These are phyloP conservation scores for Omphalotus guepiniiformis DNA, from an alignment of 768 basidiomycete species.

Conservation along the genomic window DNA sequence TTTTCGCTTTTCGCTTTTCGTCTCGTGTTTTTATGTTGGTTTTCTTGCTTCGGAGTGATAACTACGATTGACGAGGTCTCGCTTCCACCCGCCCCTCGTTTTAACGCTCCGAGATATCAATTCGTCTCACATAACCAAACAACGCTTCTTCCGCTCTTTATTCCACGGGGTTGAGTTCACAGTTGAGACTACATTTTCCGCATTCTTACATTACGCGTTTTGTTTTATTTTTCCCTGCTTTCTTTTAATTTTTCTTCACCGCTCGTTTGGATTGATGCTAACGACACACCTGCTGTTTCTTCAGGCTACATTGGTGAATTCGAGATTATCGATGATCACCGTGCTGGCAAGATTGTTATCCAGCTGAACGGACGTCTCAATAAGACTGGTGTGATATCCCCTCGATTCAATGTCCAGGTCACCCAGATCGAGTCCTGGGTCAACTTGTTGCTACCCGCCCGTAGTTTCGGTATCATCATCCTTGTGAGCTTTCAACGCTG, in stretches of 20 bases:
- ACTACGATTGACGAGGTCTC: slow-evolving; percentile 72
- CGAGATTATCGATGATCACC: slow-evolving; percentile 98
- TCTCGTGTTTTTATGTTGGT: too few species aligned
- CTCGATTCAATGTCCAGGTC: slow-evolving; percentile 94
- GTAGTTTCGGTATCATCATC: slow-evolving; percentile 96
- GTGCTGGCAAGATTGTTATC: slow-evolving; percentile 95
- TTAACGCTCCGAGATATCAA: slow-evolving; percentile 80
- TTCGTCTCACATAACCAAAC: slow-evolving; percentile 53
- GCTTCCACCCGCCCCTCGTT: slow-evolving; percentile 67
- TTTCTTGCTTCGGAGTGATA: slow-evolving; percentile 82
- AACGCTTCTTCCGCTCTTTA: slow-evolving; percentile 37
- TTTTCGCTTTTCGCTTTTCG: slow-evolving; percentile 5
- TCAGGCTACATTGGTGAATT: slow-evolving; percentile 98
- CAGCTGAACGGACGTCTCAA: slow-evolving; percentile 98
- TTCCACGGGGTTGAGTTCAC: slow-evolving; percentile 49
- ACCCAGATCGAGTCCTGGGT: slow-evolving; percentile 94
- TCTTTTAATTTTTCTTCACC: slow-evolving; percentile 12
- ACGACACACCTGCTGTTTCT: slow-evolving; percentile 9
- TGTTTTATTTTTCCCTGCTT: slow-evolving; percentile 9
- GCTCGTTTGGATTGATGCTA: too few species aligned
- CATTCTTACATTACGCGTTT: slow-evolving; percentile 10
- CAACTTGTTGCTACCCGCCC: slow-evolving; percentile 91
- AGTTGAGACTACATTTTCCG: slow-evolving; percentile 52
- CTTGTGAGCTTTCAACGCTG: slow-evolving; percentile 50
- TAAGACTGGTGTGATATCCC: slow-evolving; percentile 99